phyloP scores from a whole-genome alignment of 495 filamentous ascomycete species.

The Penicillium ochrochloron region DNA sequence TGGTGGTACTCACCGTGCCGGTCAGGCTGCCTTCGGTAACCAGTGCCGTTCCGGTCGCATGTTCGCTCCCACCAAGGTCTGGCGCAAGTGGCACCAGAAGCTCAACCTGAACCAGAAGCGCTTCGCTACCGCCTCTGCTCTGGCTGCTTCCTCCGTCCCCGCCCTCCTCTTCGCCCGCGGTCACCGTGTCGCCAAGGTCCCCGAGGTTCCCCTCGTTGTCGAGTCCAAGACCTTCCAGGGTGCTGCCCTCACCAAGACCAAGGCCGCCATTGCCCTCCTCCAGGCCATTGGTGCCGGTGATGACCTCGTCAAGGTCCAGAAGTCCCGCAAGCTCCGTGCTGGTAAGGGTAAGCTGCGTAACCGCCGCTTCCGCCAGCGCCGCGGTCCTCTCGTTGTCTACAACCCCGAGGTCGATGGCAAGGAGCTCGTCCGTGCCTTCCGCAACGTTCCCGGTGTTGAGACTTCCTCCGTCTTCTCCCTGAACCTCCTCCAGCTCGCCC shows the following conservation, averaged over 20 bases:
- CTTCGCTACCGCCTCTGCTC: constrained; percentile 94
- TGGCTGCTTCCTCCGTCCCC: constrained; percentile 93
- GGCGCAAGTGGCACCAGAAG: constrained; percentile 99
- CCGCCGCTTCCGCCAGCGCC: constrained; percentile 94
- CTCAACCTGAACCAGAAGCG: constrained; percentile 97
- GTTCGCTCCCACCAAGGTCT: constrained; percentile 99
- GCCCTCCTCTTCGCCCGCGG: constrained; percentile 95
- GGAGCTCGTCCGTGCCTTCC: constrained; percentile 88
- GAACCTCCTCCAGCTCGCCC: constrained; percentile 98
- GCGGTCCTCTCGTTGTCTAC: constrained; percentile 96
- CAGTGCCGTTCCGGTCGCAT: constrained; percentile 99
- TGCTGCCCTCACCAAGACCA: constrained; percentile 82
- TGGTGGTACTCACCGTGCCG: constrained; percentile 99
- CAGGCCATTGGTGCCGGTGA: constrained; percentile 86
- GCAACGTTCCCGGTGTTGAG: constrained; percentile 98
- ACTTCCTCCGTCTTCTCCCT: constrained; percentile 91
- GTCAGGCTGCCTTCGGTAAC: constrained; percentile 99
- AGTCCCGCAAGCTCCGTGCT: constrained; percentile 90
- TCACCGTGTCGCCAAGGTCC: constrained; percentile 88
- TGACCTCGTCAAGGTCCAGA: constrained; percentile 92
- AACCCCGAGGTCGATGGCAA: constrained; percentile 90
- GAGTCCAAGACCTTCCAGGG: constrained; percentile 83
- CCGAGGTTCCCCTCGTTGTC: constrained; percentile 96
- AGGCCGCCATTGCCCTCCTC: constrained; percentile 82
- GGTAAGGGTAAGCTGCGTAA: constrained; percentile 97